Base-by-base conservation (phyloP, 2,329 filamentous ascomycete species). In the Aspergillus uvarum region DNA sequence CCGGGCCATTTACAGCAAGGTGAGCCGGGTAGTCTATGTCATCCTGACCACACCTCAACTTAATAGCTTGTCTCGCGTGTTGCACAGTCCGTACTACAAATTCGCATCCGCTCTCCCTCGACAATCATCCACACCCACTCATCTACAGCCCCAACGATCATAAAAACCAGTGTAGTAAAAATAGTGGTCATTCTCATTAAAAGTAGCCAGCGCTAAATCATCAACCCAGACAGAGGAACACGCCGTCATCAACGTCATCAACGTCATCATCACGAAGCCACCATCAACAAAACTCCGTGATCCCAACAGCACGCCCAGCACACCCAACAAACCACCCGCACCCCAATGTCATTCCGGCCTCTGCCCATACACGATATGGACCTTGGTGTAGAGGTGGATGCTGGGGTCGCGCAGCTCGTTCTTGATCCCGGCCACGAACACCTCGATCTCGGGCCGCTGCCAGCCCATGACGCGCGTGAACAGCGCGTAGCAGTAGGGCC, bases 401-500 rank as follows among this genome's bases (percentile, higher is more conserved):
- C 63, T 68, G 32, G 64, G 65, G 68, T 79, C 72, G 47, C 67
- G 66, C 19, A 78, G 58, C 64, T 79, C 77, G 42, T 66, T 68
- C 58, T 72, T 74, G 19, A 77, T 76, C 8, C 73, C 71, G 4
- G 73, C 74, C 47, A 78, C 60, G 21, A 79, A 71, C 0, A 72
- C 71, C 58, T 79, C 69, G 7, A 80, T 75, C 65, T 78, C 70
- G 19, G 70, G 66, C 1, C 68, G 63, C 5, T 65, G 64, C 76
- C 75, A 78, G 0, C 74, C 73, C 29, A 79, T 67, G n/a, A 73
- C 65, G 5, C 74, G 69, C 3, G 74, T 79, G 65, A 79, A 75
- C 21, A 77, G 64, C 7, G 74, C 73, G 59, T 75, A 72, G 21
- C 67, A 70, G 56, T 76, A 75, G 2, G 72, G 66, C 5, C 72